Evolutionary conservation across 148 eudicot genomes (phyloP).

Genomic region (Amaranthus hypochondriacus): DNA sequence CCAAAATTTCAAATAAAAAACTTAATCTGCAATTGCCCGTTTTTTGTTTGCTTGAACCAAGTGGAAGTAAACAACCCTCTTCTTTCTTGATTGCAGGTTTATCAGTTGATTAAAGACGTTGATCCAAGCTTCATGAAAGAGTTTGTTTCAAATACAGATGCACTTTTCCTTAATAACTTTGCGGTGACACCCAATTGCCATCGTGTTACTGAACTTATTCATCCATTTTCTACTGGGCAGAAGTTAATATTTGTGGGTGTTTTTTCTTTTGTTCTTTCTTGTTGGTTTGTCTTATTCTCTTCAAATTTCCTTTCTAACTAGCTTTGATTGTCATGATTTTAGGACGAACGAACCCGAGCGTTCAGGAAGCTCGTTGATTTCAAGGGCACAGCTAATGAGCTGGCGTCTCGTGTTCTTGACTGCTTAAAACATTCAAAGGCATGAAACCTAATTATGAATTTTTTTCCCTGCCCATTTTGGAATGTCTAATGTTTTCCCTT

Average conservation of each 20-base stretch:
- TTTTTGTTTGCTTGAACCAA: neutral
- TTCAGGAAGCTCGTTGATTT: slow-evolving; percentile 76
- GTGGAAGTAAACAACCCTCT: slow-evolving; percentile 13
- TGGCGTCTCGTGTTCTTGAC: slow-evolving; percentile 72
- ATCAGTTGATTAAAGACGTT: slow-evolving; percentile 52
- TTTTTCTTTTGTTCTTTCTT: slow-evolving; percentile 7
- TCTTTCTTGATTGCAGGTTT: slow-evolving; percentile 40
- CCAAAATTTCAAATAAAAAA: neutral
- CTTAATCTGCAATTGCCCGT: neutral
- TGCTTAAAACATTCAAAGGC: slow-evolving; percentile 79
- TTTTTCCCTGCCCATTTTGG: slow-evolving; percentile 18
- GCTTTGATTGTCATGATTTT: slow-evolving; percentile 21
- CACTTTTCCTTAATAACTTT: slow-evolving; percentile 56
- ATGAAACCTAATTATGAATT: slow-evolving; percentile 22
- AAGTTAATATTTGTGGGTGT: slow-evolving; percentile 57
- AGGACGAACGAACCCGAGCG: slow-evolving; percentile 86
- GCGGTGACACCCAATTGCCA: slow-evolving; percentile 91
- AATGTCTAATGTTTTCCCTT: neutral
- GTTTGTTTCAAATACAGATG: slow-evolving; percentile 40
- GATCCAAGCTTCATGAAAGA: slow-evolving; percentile 49
- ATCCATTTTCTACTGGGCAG: slow-evolving; percentile 42
- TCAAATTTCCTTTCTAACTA: neutral
- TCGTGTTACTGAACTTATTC: slow-evolving; percentile 67
- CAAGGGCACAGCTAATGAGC: slow-evolving; percentile 69
- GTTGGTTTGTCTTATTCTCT: neutral